Conservation (phyloP, 176 grass and related monocot species). For the Saccharum spontaneum region DNA sequence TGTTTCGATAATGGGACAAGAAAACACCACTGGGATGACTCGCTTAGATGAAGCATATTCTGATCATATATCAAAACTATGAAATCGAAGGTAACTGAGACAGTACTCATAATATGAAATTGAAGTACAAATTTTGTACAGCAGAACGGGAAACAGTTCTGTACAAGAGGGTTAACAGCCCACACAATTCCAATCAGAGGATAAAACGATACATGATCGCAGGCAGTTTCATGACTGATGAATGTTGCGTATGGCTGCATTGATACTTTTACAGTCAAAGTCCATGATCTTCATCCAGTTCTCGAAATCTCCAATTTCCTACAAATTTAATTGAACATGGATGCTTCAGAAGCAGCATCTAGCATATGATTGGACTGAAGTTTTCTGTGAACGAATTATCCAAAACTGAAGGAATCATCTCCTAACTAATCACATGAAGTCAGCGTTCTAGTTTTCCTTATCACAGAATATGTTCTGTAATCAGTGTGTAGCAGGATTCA, state of each 20-base stretch:
- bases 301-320: slow-evolving; percentile 79
- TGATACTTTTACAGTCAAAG: slow-evolving; percentile 79
- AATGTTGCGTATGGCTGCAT: slow-evolving; percentile 72
- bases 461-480: too few species aligned
- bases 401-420: too few species aligned
- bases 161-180: neutral
- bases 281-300: slow-evolving; percentile 89
- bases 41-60: neutral
- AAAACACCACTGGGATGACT: neutral
- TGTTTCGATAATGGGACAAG: neutral
- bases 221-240: slow-evolving; percentile 45
- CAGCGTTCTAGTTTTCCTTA: too few species aligned
- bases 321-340: neutral
- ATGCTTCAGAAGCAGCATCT: neutral
- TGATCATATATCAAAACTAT: neutral
- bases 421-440: too few species aligned
- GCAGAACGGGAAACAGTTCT: neutral
- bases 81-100: neutral
- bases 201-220: neutral
- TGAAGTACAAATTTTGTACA: neutral
- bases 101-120: neutral
- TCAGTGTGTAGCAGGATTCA: too few species aligned
- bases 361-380: neutral
- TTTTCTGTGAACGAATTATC: too few species aligned
- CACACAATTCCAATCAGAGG: neutral